Base-by-base conservation (phyloP, 2,329 filamentous ascomycete species). In the Aspergillus pseudotamarii region DNA sequence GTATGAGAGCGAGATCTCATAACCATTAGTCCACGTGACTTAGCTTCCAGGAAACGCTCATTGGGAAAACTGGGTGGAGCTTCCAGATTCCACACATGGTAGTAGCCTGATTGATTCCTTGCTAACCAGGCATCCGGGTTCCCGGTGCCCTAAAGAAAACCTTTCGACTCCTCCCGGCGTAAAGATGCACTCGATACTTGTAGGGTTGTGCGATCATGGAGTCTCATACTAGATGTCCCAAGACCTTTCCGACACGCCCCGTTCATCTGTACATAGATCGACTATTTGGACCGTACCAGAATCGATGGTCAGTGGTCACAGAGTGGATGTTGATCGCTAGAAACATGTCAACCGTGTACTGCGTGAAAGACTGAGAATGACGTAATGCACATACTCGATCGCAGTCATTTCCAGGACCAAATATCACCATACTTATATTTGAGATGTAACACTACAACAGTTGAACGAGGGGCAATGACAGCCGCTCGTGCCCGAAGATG, bases 1-100 rank as follows among this genome's bases (percentile, higher is more conserved):
- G 2, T 72, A 69, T 64, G 76, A 76, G 74, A 76, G 76, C 73
- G 74, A 75, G 74, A 76, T 73, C 76, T 76, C 75, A 76, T 76
- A 74, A 76, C 75, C 73, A 76, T 75, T 77, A 77, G 73, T 76
- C 74, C 75, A 76, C 67, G 67, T 62, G 60, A 72, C 66, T 71
- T 43, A 4, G 34, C n/a, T 6, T 55, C 6, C 2, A 11, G 6
- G 32, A 10, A 34, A 34, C 32, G 32, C 10, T 34, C 32, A 12
- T 34, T 34, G 10, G 11, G 12, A 10, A 6, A 34, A 12, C 32
- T 34, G 32, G 32, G 26, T 10, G 6, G 30, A 32, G 30, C 30
- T 32, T 32, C 30, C 26, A 26, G 26, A 5, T 26, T 26, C 26
- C 26, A 26, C 5, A 26, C 3, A 26, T 26, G 26, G 26, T 34